A percentile compares a stretch with the other conserved stretches of the same genome.
Conservation (phyloP, 2,329 filamentous ascomycete genomes). For the Sporothrix inflata region DNA sequence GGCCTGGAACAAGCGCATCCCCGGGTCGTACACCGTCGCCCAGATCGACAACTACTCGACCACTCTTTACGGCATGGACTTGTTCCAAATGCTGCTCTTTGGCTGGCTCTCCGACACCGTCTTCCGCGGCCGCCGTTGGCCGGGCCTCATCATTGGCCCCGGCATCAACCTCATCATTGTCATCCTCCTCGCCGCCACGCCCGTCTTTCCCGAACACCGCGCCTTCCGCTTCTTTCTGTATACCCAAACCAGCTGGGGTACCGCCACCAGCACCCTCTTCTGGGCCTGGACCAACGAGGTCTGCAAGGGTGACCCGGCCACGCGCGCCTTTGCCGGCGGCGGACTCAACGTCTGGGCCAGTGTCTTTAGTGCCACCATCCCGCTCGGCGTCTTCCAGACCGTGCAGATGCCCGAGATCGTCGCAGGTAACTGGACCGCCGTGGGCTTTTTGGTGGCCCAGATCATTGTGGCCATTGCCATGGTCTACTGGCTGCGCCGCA, state of each 20-base stretch:
- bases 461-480: neutral
- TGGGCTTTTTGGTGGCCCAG: neutral
- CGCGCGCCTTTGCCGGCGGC: slow-evolving; percentile 11
- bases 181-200: slow-evolving; percentile 3
- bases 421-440: slow-evolving; percentile 1
- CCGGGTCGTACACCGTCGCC: slow-evolving; percentile 1
- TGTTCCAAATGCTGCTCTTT: slow-evolving; percentile 12
- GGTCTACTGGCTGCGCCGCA: neutral
- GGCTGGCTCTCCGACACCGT: slow-evolving; percentile 15
- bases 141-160: neutral
- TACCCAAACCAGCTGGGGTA: neutral
- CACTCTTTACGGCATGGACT: slow-evolving; percentile 5
- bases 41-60: slow-evolving; percentile 26
- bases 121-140: slow-evolving; percentile 25
- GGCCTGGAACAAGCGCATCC: slow-evolving; percentile 23
- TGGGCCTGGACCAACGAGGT: slow-evolving; percentile 24
- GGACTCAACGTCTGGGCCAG: slow-evolving; percentile 10
- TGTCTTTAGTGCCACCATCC: neutral
- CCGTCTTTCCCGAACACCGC: slow-evolving; percentile 15
- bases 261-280: slow-evolving; percentile 11
- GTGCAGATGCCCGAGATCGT: slow-evolving; percentile 15
- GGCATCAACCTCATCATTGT: neutral
- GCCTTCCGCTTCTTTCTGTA: slow-evolving; percentile 16
- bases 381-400: slow-evolving; percentile 6
- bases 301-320: slow-evolving; percentile 18